Conservation (phyloP, 2,329 filamentous ascomycete species). For the Grosmannia penicillata region DNA sequence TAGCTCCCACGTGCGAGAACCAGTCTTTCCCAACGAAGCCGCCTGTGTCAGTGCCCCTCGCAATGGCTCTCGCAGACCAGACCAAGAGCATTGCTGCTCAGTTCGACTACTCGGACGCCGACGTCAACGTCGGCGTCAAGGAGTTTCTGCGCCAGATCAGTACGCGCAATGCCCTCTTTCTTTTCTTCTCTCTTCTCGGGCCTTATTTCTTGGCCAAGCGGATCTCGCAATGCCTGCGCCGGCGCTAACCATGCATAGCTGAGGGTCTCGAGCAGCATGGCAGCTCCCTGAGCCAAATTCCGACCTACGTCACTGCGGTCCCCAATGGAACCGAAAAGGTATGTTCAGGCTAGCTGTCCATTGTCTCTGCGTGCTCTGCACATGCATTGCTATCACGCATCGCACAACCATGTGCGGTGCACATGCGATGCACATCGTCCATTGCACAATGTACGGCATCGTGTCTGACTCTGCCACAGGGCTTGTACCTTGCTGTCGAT, state of each 20-base stretch:
- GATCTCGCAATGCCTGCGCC: not conserved
- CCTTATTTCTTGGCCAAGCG: not conserved
- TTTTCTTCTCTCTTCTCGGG: not conserved
- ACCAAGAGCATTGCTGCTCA: slow-evolving; percentile 67
- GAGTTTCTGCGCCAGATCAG: slow-evolving; percentile 83
- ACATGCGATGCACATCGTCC: no score
- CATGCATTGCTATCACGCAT: no score
- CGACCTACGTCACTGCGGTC: slow-evolving; percentile 88
- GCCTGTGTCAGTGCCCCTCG: slow-evolving; percentile 38
- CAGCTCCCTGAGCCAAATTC: slow-evolving; percentile 84
- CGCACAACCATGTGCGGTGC: no score
- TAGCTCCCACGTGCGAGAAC: slow-evolving; percentile 36
- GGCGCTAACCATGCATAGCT: slow-evolving; percentile 28
- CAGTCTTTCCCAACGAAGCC: slow-evolving; percentile 38
- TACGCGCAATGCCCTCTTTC: slow-evolving; percentile 13
- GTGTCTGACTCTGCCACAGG: slow-evolving; percentile 33
- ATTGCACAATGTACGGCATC: no score
- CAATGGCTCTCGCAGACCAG: slow-evolving; percentile 52
- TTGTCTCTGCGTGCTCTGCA: no score
- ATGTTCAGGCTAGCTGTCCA: not conserved
- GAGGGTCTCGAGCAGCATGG: slow-evolving; percentile 69
- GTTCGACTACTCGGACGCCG: slow-evolving; percentile 69
- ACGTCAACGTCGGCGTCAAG: slow-evolving; percentile 65
- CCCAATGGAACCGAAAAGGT: slow-evolving; percentile 98
- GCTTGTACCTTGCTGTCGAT: slow-evolving; percentile 89